These are phyloP conservation scores for Ustilago cynodontis DNA, from an alignment of 1,284 basidiomycete genomes.

Conservation along the genomic window DNA sequence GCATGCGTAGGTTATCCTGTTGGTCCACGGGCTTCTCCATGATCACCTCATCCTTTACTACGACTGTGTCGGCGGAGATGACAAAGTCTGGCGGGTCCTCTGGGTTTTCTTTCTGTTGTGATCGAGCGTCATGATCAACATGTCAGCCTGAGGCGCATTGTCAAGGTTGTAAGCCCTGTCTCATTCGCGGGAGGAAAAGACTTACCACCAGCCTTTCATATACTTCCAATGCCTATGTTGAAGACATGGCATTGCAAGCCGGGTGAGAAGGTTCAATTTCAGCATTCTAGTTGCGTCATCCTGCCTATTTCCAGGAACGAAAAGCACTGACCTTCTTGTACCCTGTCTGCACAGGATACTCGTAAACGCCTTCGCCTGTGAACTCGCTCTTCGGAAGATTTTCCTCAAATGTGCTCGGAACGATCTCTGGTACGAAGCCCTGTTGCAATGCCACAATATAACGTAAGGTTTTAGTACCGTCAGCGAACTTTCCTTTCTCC, in stretches of 20 bases:
- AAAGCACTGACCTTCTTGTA: slow-evolving; percentile 77
- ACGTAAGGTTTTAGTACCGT: background rate
- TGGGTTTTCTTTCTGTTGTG: slow-evolving; percentile 73
- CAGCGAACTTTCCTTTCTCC: background rate
- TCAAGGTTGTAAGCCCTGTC: background rate
- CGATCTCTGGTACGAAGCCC: slow-evolving; percentile 87
- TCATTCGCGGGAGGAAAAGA: background rate
- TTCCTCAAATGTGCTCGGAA: slow-evolving; percentile 90
- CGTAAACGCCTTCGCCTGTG: slow-evolving; percentile 79
- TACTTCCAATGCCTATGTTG: slow-evolving; percentile 67
- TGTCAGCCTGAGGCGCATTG: background rate
- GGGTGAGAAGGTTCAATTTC: too few relatives aligned
- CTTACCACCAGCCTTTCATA: slow-evolving; percentile 61
- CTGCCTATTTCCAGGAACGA: too few relatives aligned
- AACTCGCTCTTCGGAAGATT: slow-evolving; percentile 79
- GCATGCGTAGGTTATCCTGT: slow-evolving; percentile 87
- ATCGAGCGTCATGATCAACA: background rate
- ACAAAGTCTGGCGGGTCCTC: slow-evolving; percentile 92
- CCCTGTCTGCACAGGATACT: slow-evolving; percentile 93
- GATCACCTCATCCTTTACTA: slow-evolving; percentile 71
- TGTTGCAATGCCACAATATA: slow-evolving; percentile 65
- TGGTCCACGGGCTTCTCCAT: slow-evolving; percentile 88
- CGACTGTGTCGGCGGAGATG: slow-evolving; percentile 75
- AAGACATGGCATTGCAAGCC: background rate
- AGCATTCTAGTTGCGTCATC: too few relatives aligned